Evolutionary conservation across 768 basidiomycete genomes (phyloP).

Genomic region (Lactarius sp.): DNA sequence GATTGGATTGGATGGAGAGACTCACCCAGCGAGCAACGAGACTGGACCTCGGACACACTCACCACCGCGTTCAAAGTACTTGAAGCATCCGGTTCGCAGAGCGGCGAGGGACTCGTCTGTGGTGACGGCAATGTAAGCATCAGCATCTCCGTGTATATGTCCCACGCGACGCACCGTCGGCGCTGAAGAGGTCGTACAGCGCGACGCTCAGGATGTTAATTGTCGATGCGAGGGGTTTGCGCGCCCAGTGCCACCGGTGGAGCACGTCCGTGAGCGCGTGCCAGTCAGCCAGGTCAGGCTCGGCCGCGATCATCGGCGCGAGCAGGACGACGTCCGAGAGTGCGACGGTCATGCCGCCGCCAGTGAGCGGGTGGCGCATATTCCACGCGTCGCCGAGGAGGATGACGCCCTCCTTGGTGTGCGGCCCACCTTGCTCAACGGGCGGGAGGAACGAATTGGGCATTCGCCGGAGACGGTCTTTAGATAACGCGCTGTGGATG

Average conservation of each 20-base stretch:
- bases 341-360: slow-evolving; percentile 97
- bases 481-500: slow-evolving; percentile 64
- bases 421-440: slow-evolving; percentile 50
- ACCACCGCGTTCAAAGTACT: slow-evolving; percentile 93
- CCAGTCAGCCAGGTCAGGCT: slow-evolving; percentile 47
- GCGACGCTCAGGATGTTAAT: slow-evolving; percentile 93
- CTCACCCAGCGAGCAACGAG: slow-evolving; percentile 81
- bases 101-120: slow-evolving; percentile 57
- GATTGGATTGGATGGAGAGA: no score
- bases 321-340: slow-evolving; percentile 80
- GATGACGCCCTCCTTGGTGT: slow-evolving; percentile 61
- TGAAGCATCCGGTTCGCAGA: slow-evolving; percentile 85
- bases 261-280: slow-evolving; percentile 46
- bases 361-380: slow-evolving; percentile 98
- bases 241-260: slow-evolving; percentile 75
- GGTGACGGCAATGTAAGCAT: neutral
- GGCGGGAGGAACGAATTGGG: slow-evolving; percentile 93
- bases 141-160: no score
- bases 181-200: slow-evolving; percentile 90
- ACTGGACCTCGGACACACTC: slow-evolving; percentile 86
- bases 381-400: slow-evolving; percentile 97
- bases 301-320: slow-evolving; percentile 49
- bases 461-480: slow-evolving; percentile 82
- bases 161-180: slow-evolving; percentile 61
- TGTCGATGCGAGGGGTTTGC: slow-evolving; percentile 79